Evolutionary conservation across 164 flowering plant species (phyloP), one percentile per base, ranked within the genome.

Genomic region (Magnolia officinalis): DNA sequence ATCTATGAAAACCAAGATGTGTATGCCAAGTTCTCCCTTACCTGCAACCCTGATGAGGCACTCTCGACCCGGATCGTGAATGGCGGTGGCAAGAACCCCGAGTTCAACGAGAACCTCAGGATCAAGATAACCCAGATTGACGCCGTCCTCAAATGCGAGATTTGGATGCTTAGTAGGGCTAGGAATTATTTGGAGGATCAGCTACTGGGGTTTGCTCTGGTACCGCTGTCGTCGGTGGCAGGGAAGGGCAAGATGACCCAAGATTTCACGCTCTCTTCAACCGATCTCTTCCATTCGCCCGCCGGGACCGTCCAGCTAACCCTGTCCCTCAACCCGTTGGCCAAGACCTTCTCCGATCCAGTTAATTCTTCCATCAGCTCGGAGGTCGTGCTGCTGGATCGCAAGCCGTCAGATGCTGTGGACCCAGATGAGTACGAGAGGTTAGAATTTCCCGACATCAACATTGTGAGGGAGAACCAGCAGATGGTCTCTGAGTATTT

Each of bases 1-100:
- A 94, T 96, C 74, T 96, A 96, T 68, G 88, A 96, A 1, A 90
- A 94, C 61, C 99, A 96, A 80, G 99, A 96, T 81, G 99, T 96
- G 2, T 96, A 96, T 83, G 98, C 98, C 20, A 96, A 92, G 75
- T 90, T 96, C 82, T 92, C 92, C 2, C 93, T 96, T 6, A 94
- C 99, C 3, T 87, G 83, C 55, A 87, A 86, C 74, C 97, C 98
- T 0, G 97, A 96, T 59, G 89, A 91, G 66, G 81, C 87, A 0
- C 69, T 88, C 11, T 86, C 95, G 1, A 96, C 95, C 13, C 80
- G 86, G 74, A 82, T 88, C 76, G 71, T 91, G 70, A 77, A 86
- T 67, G 89, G 95, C 19, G 99, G 98, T 7, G 99, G 99, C 1
- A 89, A 87, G 68, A 92, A 94, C 76, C 99, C 99, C 0, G 92